phyloP scores from a whole-genome alignment of 345 rosid species.

The Heritiera littoralis region DNA sequence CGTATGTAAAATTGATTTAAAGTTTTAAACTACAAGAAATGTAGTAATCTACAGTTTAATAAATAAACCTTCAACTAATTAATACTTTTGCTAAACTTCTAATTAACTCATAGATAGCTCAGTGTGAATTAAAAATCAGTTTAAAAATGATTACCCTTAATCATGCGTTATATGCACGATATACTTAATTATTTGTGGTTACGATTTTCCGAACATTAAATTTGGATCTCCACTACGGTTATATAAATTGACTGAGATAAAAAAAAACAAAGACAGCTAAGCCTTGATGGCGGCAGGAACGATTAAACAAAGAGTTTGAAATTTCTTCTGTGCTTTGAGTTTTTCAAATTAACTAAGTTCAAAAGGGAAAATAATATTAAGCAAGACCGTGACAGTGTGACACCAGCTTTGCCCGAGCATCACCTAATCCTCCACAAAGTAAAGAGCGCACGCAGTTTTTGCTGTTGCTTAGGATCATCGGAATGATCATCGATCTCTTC shows the following conservation, averaged over 20 bases:
- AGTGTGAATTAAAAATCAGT: not conserved
- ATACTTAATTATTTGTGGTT: not conserved
- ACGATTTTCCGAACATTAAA: not conserved
- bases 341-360: not conserved
- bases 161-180: no score
- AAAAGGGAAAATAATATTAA: slow-evolving; percentile 26
- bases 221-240: not conserved
- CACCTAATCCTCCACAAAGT: slow-evolving; percentile 32
- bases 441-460: slow-evolving; percentile 17
- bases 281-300: not conserved
- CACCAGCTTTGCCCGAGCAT: not conserved
- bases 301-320: not conserved
- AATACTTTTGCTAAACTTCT: no score
- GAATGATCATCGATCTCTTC: slow-evolving; percentile 23
- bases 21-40: no score
- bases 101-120: not conserved
- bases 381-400: slow-evolving; percentile 11
- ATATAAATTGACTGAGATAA: not conserved
- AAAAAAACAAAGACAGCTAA: not conserved
- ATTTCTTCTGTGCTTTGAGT: not conserved
- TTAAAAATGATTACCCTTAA: not conserved
- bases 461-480: slow-evolving; percentile 22
- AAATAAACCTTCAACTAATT: no score
- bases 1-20: no score
- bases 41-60: no score